Evolutionary conservation across 768 basidiomycete genomes (phyloP).

Genomic region (Termitomyces bulborhizus): DNA sequence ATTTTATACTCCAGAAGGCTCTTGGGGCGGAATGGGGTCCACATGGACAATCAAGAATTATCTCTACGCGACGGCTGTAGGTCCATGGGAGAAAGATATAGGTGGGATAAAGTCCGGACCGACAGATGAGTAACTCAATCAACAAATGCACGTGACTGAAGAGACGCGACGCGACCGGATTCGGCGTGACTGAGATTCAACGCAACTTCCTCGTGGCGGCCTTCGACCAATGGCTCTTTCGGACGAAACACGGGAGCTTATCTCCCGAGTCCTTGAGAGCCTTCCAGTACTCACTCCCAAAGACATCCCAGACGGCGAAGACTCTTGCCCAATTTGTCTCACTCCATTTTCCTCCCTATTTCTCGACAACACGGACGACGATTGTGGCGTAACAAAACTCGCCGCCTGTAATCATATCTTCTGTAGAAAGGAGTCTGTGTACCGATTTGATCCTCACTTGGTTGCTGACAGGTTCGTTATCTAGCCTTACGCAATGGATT

Average conservation of each 20-base stretch:
- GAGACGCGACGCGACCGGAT: conserved; percentile 8
- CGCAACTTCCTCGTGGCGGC: conserved; percentile 1
- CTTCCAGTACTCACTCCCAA: conserved; percentile 35
- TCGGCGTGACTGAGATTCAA: conserved; percentile 3
- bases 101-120: too few species aligned
- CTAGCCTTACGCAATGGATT: conserved; percentile 65
- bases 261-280: conserved; percentile 31
- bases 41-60: neutral
- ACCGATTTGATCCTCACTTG: neutral
- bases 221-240: conserved; percentile 5
- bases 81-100: too few species aligned
- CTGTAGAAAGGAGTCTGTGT: conserved; percentile 53
- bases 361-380: conserved; percentile 19
- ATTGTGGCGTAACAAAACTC: conserved; percentile 50
- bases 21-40: neutral
- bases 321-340: conserved; percentile 65
- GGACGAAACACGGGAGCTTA: conserved; percentile 21
- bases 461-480: conserved; percentile 1
- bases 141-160: conserved; percentile 5
- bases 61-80: too few species aligned
- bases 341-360: conserved; percentile 42
- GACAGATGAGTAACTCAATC: neutral
- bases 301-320: conserved; percentile 37
- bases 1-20: too few species aligned
- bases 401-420: conserved; percentile 60